Base-by-base conservation (phyloP, 2,329 filamentous ascomycete genomes). In the Fusarium nurragi region DNA sequence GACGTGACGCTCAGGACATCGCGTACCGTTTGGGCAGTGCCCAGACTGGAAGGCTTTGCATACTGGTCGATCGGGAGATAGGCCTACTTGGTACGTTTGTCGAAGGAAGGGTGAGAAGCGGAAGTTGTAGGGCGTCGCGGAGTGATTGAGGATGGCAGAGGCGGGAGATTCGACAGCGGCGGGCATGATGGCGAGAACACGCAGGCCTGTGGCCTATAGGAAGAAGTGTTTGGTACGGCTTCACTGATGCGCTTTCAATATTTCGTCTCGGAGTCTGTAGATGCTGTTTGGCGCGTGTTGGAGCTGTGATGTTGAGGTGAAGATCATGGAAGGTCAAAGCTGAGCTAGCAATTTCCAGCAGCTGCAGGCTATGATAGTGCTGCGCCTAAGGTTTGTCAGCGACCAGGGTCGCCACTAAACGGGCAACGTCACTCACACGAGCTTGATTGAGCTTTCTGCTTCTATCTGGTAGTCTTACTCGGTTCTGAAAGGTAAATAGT, bases 31-130 rank as follows among this genome's bases (percentile, higher is more conserved):
- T 1, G 94, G 93, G 75, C 95, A 98, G 79, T 94, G 90, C 38
- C 93, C 93, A 62, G 92, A 86, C 60, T 91, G 84, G 80, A 93
- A 97, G 60, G 93, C 89, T 75, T 91, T 92, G 83, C 95, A 98
- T 74, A 91, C 83, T 39, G 94, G 92, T 0, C 91, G 87, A 76
- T 91, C 88, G 34, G 90, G 86, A 21, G 92, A 87, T 48, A 97
- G 88, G 65, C 91, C 91, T 78, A 96, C 94, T 64, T 93, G 89
- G 78, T 95, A 93, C 68, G 91, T 93, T 62, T 88, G 83, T 67
- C 90, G 90, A 34, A 97, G 87, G 80, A 97, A 97, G 43, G 92
- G 90, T 28, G 88, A 89, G 84, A 97, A 97, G 77, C 86, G 87
- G 83, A 97, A 97, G 70, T 82, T 86, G 80, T 92, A 90, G 58